Evolutionary conservation across 768 basidiomycete species (phyloP).

Genomic region (Phaffia australis): DNA sequence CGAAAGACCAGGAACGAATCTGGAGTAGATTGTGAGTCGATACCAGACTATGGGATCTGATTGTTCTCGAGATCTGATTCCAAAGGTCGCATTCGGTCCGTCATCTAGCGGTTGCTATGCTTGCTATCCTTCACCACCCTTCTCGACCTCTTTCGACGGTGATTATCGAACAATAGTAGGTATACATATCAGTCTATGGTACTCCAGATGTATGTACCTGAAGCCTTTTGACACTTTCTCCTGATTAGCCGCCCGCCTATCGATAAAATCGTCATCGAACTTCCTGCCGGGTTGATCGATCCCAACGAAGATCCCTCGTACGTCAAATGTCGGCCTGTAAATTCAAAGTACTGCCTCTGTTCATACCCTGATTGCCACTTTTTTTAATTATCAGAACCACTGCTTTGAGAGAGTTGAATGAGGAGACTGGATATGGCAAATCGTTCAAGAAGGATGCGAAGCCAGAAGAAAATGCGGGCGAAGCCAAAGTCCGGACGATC

Average conservation of each 20-base stretch:
- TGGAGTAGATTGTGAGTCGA: constrained; percentile 16
- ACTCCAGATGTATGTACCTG: not conserved
- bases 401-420: constrained; percentile 11
- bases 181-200: not conserved
- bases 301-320: constrained; percentile 12
- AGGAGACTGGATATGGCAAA: constrained; percentile 20
- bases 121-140: constrained; percentile 11
- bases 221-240: not conserved
- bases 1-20: constrained; percentile 12
- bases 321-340: not conserved
- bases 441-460: not conserved
- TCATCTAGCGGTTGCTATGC: constrained; percentile 21
- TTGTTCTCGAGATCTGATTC: not conserved
- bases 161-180: constrained; percentile 24
- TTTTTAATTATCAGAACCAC: not conserved
- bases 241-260: constrained; percentile 17
- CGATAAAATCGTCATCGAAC: constrained; percentile 13
- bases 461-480: not conserved
- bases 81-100: not conserved
- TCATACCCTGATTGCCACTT: not conserved
- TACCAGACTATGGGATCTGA: not conserved
- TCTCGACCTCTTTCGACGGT: constrained; percentile 8
- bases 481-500: not conserved
- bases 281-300: constrained; percentile 20
- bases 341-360: not conserved